phyloP scores from a whole-genome alignment of 495 filamentous ascomycete species.

The Staphylotrichum longicolle region DNA sequence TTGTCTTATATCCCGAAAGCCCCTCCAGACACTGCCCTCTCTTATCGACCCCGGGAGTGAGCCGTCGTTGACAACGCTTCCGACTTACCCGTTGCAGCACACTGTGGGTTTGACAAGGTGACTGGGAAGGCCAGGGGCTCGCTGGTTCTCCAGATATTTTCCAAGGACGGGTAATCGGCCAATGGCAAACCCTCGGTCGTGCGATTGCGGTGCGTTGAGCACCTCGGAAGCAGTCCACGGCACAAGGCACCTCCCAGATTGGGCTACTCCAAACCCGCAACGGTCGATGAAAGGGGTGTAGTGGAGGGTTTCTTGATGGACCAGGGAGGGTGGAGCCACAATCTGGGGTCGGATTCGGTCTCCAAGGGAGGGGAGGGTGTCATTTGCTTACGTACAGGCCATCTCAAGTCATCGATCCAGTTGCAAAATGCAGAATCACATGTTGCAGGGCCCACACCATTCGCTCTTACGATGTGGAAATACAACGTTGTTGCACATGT shows the following conservation, averaged over 20 bases:
- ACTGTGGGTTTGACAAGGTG: neutral
- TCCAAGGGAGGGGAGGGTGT: no score
- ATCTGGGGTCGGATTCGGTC: no score
- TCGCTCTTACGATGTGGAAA: neutral
- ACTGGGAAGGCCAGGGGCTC: no score
- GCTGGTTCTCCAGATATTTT: neutral
- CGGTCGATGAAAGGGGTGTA: neutral
- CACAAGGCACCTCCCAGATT: neutral
- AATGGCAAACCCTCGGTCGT: neutral
- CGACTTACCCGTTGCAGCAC: neutral
- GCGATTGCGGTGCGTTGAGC: neutral
- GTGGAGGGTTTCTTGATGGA: no score
- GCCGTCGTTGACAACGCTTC: neutral
- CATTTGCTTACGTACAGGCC: no score
- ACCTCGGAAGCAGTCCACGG: neutral
- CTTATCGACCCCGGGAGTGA: neutral
- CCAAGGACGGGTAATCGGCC: neutral
- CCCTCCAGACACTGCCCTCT: neutral
- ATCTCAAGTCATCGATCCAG: no score
- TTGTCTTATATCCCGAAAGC: no score
- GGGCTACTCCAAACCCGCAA: slow-evolving; percentile 1
- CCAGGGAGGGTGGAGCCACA: no score
- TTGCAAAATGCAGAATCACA: neutral
- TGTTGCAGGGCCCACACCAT: neutral
- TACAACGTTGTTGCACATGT: neutral